Evolutionary conservation across 495 filamentous ascomycete genomes (phyloP), one percentile per base, ranked within the genome.

Genomic region (Aspergillus avenaceus): DNA sequence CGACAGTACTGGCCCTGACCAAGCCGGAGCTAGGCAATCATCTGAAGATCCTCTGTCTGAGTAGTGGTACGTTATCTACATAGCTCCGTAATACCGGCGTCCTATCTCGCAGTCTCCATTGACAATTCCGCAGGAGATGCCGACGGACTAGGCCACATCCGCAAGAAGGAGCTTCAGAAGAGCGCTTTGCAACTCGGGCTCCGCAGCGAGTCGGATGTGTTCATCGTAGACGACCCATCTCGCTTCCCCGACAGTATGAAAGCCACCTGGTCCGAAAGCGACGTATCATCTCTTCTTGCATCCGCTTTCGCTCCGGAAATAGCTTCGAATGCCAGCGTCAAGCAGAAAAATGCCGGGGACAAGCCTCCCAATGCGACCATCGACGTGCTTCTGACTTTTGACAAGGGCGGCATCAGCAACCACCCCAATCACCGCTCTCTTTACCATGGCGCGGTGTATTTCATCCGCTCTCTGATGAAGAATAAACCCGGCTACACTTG

Each of bases 401-500:
- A 98, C 70, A 55, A 65, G 12, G 34, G 70, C 54, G 93, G 93
- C 27, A 74, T 98, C 18, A 95, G 88, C 47, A 76, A 77, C 31
- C 93, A 98, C 66, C 86, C 88, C 11, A 98, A 98, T 68, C 93
- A 98, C 68, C 87, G 87, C 37, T 87, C 87, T 3, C 80, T 96
- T 0, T 90, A 89, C 62, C 78, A 88, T 58, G 93, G 92, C 34
- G 89, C 90, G 8, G 70, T 78, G n/a, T 62, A 76, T 24, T 98
- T 91, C 64, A 66, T 86, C 22, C 72, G 68, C n/a, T 55, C 63
- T 12, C 71, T 91, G 9, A 81, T 82, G 72, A 79, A 78, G 16
- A 76, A 75, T 21, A 81, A 82, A 58, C 62, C 73, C 11, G 87
- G 85, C 0, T 92, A 84, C 73, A 65, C 76, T 4, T 79, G 82